A percentile compares a stretch with the other conserved stretches of the same genome.
These are phyloP conservation scores for Penicillium arizonense DNA, from an alignment of 495 filamentous ascomycete species.

Conservation along the genomic window DNA sequence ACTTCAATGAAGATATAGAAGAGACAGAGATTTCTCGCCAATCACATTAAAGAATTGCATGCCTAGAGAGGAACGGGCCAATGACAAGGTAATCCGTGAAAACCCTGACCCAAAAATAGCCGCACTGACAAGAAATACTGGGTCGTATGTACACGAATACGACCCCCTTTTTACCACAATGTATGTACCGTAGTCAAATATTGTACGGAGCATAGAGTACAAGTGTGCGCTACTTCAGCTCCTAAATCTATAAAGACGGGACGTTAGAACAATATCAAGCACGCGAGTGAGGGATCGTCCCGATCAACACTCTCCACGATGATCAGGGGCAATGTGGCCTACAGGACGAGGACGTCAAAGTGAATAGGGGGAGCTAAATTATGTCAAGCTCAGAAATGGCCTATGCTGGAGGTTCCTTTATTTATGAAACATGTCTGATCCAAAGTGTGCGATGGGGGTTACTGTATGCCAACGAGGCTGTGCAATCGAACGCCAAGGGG, in stretches of 20 bases:
- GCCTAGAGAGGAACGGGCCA: not conserved
- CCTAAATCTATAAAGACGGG: too few species aligned
- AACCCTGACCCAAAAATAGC: too few species aligned
- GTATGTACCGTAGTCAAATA: too few species aligned
- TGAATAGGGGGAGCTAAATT: not conserved
- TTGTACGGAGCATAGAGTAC: too few species aligned
- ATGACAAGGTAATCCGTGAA: not conserved
- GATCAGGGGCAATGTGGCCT: too few species aligned
- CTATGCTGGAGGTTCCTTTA: not conserved
- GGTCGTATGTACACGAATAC: not conserved
- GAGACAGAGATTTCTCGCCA: constrained; percentile 5
- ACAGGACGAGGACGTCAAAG: too few species aligned
- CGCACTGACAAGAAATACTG: too few species aligned
- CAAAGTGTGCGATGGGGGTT: not conserved
- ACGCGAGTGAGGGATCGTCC: too few species aligned
- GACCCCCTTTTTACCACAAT: not conserved
- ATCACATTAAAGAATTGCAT: not conserved
- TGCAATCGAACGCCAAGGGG: constrained; percentile 4
- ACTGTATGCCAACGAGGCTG: constrained; percentile 4
- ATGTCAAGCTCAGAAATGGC: not conserved
- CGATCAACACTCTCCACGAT: too few species aligned
- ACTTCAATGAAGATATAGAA: not conserved
- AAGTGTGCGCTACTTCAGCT: too few species aligned
- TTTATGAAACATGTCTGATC: constrained; percentile 10
- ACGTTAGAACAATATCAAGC: too few species aligned